Evolutionary conservation across 2,329 filamentous ascomycete species (phyloP).

Genomic region (Sporothrix protearum): DNA sequence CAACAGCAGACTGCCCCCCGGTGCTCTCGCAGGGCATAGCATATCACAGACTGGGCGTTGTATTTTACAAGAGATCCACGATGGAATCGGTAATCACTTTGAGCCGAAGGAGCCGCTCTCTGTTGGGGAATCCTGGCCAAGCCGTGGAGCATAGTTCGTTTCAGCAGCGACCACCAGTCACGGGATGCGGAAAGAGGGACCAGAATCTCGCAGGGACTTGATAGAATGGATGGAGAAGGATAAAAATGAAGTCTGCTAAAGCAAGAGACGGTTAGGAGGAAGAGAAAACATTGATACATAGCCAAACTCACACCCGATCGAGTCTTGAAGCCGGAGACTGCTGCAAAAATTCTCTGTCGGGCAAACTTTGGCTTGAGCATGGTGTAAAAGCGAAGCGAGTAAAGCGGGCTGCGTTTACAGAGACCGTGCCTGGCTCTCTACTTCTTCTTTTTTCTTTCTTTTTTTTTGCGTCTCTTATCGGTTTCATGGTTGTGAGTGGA

Average conservation of each 20-base stretch:
- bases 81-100: not conserved
- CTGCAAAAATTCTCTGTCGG: not conserved
- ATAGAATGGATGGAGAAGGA: not conserved
- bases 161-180: slow-evolving; percentile 15
- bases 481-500: not conserved
- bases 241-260: not conserved
- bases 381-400: not conserved
- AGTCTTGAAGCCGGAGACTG: not conserved
- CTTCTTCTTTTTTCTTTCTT: not conserved
- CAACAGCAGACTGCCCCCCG: not conserved
- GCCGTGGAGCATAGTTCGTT: not conserved
- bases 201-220: not conserved
- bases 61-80: not conserved
- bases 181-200: slow-evolving; percentile 2
- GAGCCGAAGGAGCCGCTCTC: not conserved
- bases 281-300: not conserved
- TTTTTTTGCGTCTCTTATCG: too few relatives aligned
- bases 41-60: too few relatives aligned
- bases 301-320: not conserved
- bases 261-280: not conserved
- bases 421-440: not conserved
- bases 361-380: not conserved
- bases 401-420: not conserved
- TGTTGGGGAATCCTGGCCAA: not conserved
- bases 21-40: too few relatives aligned